A percentile compares a stretch with the other conserved stretches of the same genome.
Conservation (phyloP, 2,329 filamentous ascomycete genomes). For the Fusarium sp. region DNA sequence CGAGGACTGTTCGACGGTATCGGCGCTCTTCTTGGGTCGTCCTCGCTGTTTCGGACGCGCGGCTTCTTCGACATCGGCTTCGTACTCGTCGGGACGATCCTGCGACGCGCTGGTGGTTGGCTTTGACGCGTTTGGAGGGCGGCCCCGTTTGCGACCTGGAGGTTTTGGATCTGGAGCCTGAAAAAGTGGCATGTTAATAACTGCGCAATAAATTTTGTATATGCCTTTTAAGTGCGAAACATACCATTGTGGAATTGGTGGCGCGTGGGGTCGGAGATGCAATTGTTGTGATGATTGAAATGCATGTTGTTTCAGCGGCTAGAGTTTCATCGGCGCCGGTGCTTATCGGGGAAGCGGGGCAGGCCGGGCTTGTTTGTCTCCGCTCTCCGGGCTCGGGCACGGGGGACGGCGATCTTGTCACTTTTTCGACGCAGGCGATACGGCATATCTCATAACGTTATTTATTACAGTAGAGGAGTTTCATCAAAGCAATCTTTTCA, state of each 20-base stretch:
- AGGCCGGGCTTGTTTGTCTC: constrained; percentile 20
- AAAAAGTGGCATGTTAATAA: neutral
- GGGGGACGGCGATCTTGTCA: neutral
- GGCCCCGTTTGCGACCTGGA: constrained; percentile 59
- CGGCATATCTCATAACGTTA: neutral
- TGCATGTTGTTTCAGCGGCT: constrained; percentile 17
- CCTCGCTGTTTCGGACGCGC: constrained; percentile 39
- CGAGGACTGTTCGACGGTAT: constrained; percentile 14
- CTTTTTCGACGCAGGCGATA: neutral
- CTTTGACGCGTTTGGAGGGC: constrained; percentile 56
- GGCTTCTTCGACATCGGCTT: constrained; percentile 43
- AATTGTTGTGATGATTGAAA: constrained; percentile 24
- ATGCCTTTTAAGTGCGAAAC: neutral
- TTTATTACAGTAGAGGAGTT: neutral
- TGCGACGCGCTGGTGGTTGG: constrained; percentile 44
- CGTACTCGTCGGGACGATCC: constrained; percentile 38
- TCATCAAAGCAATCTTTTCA: neutral
- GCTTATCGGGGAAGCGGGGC: constrained; percentile 32
- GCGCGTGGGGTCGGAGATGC: neutral
- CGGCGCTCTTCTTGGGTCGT: constrained; percentile 21
- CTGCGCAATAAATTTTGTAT: neutral
- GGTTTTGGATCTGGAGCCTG: constrained; percentile 45
- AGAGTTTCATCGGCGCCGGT: constrained; percentile 31
- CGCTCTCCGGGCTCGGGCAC: constrained; percentile 8
- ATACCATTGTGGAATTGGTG: constrained; percentile 23